Evolutionary conservation across 2,329 filamentous ascomycete species (phyloP), one percentile per base, ranked within the genome.

Genomic region (Fusarium sterilihyphosum): DNA sequence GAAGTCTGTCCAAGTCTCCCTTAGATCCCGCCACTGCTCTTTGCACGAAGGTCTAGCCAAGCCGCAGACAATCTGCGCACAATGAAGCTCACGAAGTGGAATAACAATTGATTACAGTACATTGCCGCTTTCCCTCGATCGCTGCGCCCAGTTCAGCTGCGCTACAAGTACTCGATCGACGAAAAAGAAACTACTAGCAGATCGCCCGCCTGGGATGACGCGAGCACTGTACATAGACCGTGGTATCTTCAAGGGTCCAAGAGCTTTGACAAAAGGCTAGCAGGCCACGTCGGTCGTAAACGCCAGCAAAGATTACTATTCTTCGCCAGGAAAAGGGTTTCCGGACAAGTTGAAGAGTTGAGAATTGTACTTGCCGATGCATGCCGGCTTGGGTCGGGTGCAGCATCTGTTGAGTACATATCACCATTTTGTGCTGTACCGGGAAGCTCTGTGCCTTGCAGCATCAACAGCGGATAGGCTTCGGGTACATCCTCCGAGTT

Each of bases 171-270:
- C 63, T 64, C 62, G 40, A 53, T 60, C 53, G 40, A 65, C 40
- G 50, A 61, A 68, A 75, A 78, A 73, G 63, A 66, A 77, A 75
- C 47, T 43, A 62, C 59, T 62, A 70, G 46, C 61, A 71, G 69
- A 72, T 77, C 69, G 58, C 41, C 33, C 61, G 46, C 31, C 44
- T 59, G 50, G 46, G 67, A 77, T 75, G 71, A 67, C 75, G 59
- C 70, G 64, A 70, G 53, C 54, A 52, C 66, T 43, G 59, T 37
- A 58, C 49, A 52, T 40, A 60, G 41, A 65, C 52, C 53, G 60
- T 44, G 58, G 66, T 61, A 65, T 53, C 43, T 22, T 63, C 52
- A 58, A 67, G 67, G 67, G 44, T 63, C 52, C 57, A 46, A 40
- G 52, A 54, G 57, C 44, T 71, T 67, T 29, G 49, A 44, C 53